Conservation (phyloP, 371 early-diverging fungal genomes). For the Parasitella parasitica region DNA sequence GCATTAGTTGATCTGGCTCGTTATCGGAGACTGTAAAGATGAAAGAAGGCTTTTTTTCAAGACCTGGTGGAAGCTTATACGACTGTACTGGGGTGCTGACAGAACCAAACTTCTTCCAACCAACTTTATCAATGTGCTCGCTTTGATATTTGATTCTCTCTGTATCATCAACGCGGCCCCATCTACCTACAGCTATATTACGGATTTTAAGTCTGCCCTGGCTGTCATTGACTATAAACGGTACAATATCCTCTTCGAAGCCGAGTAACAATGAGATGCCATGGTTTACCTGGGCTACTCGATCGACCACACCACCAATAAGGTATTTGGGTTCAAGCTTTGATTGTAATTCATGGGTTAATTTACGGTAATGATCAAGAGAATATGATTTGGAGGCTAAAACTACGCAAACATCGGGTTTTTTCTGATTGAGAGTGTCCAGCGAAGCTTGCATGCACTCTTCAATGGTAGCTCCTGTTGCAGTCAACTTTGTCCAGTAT, state of each 20-base stretch:
- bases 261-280: constrained; percentile 48
- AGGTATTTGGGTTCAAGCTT: constrained; percentile 18
- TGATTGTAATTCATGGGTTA: constrained; percentile 4
- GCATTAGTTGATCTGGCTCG: constrained; percentile 64
- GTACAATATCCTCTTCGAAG: constrained; percentile 29
- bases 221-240: constrained; percentile 29
- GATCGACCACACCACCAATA: constrained; percentile 56
- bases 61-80: constrained; percentile 18
- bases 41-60: constrained; percentile 28
- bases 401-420: constrained; percentile 39
- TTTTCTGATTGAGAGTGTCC: constrained; percentile 3
- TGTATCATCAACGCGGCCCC: constrained; percentile 52
- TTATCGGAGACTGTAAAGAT: constrained; percentile 60
- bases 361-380: constrained; percentile 16
- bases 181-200: constrained; percentile 55
- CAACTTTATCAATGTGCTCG: constrained; percentile 44
- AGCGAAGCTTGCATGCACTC: constrained; percentile 28
- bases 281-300: constrained; percentile 47
- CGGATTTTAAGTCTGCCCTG: constrained; percentile 47
- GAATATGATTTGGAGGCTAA: constrained; percentile 45
- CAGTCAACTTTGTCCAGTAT: constrained; percentile 30
- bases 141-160: constrained; percentile 30
- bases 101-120: constrained; percentile 49
- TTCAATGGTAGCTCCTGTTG: constrained; percentile 25
- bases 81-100: constrained; percentile 37